Percentiles rank a stretch among this genome's conserved stretches.
Evolutionary conservation across 257 asterid species (phyloP).

Genomic region (Salvia splendens): DNA sequence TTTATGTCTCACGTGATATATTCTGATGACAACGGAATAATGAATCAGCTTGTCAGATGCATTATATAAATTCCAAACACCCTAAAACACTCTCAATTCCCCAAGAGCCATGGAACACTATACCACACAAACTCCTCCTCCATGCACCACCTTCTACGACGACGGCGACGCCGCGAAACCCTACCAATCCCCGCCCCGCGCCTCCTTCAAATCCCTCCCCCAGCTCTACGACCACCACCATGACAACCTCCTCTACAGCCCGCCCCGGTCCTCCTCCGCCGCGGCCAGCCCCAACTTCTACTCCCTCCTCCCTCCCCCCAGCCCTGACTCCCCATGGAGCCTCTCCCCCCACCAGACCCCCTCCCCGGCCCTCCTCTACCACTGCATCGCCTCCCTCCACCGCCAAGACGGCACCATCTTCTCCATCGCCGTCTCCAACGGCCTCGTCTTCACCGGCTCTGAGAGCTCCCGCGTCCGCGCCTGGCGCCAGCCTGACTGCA

Average conservation of each 20-base stretch:
- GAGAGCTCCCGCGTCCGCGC: constrained; percentile 75
- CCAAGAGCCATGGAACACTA: constrained; percentile 47
- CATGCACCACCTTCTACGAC: constrained; percentile 45
- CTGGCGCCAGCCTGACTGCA: constrained; percentile 85
- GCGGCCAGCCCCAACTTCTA: constrained; percentile 35
- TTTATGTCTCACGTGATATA: too few relatives aligned
- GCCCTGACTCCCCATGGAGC: constrained; percentile 86
- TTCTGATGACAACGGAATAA: too few relatives aligned
- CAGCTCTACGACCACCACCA: constrained; percentile 43
- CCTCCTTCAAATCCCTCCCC: constrained; percentile 45
- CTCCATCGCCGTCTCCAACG: constrained; percentile 59
- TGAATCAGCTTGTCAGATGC: too few relatives aligned
- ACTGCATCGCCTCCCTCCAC: constrained; percentile 85
- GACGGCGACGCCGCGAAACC: constrained; percentile 31
- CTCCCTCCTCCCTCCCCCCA: constrained; percentile 57
- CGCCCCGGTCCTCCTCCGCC: constrained; percentile 51
- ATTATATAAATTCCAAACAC: not conserved
- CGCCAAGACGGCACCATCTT: constrained; percentile 83
- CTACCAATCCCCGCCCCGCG: constrained; percentile 45
- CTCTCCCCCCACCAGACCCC: constrained; percentile 88
- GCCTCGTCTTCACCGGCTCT: constrained; percentile 81
- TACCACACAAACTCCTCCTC: constrained; percentile 36
- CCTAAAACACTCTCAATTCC: too few relatives aligned
- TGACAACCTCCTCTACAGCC: constrained; percentile 60
- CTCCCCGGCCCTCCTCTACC: constrained; percentile 75